Evolutionary conservation across 148 eudicot species (phyloP).

Genomic region (Euryodendron excelsum): DNA sequence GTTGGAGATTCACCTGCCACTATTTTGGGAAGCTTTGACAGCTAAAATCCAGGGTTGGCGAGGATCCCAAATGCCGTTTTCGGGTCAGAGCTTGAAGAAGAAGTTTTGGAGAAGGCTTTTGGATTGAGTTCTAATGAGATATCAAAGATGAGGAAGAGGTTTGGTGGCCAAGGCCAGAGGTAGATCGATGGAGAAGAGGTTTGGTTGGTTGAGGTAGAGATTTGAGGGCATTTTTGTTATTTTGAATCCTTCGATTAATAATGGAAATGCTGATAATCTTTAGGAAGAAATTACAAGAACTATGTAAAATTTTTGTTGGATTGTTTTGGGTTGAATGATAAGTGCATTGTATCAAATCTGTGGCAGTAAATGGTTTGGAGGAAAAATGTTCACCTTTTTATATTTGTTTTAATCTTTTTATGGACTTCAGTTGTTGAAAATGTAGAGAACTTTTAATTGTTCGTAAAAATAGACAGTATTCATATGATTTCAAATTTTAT

Average conservation of each 20-base stretch:
- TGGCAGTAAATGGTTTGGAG: no score
- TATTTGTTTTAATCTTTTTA: no score
- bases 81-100: conserved; percentile 54
- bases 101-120: conserved; percentile 75
- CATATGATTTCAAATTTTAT: no score
- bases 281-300: not conserved
- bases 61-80: conserved; percentile 61
- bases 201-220: conserved; percentile 16
- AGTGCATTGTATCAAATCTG: not conserved
- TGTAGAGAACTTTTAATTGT: no score
- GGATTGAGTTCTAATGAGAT: conserved; percentile 60
- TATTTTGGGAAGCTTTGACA: conserved; percentile 70
- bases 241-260: not conserved
- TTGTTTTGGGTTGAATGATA: no score
- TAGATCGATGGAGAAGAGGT: conserved; percentile 48
- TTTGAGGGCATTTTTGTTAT: not conserved
- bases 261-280: not conserved
- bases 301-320: no score
- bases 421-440: no score
- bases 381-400: no score
- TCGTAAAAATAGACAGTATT: no score
- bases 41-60: conserved; percentile 81
- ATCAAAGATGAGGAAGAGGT: conserved; percentile 50
- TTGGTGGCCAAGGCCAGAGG: conserved; percentile 19
- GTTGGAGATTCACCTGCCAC: conserved; percentile 61